Conservation (phyloP, 805 yeast species). For the Hanseniaspora lindneri region DNA sequence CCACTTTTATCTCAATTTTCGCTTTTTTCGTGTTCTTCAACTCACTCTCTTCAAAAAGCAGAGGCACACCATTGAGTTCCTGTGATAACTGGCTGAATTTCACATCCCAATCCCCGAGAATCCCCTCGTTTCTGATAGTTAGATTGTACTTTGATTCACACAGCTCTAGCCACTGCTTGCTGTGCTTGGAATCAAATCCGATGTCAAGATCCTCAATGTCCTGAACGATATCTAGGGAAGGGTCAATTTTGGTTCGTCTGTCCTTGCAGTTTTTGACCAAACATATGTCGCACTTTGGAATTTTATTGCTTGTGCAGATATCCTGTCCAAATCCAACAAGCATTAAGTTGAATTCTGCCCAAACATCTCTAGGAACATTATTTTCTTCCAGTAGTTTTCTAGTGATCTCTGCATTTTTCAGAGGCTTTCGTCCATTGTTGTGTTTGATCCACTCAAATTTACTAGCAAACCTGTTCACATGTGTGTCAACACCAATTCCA, state of each 20-base stretch:
- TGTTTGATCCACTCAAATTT: slow-evolving; percentile 9
- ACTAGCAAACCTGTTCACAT: slow-evolving; percentile 14
- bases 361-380: neutral
- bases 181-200: neutral
- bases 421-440: neutral
- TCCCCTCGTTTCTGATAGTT: neutral
- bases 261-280: slow-evolving; percentile 9
- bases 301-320: slow-evolving; percentile 6
- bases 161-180: neutral
- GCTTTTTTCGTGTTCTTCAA: neutral
- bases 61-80: neutral
- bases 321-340: slow-evolving; percentile 14
- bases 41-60: neutral
- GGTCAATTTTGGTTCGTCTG: neutral
- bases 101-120: slow-evolving; percentile 12
- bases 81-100: slow-evolving; percentile 2
- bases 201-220: slow-evolving; percentile 13
- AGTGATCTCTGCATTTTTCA: slow-evolving; percentile 11
- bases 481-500: slow-evolving; percentile 15
- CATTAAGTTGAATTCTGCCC: slow-evolving; percentile 12
- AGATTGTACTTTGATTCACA: slow-evolving; percentile 2
- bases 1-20: slow-evolving; percentile 6
- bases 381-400: slow-evolving; percentile 3
- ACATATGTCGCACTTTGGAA: slow-evolving; percentile 12
- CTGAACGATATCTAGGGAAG: neutral